Conservation (phyloP, 148 eudicot genomes). For the Rhododendron williamsianum region DNA sequence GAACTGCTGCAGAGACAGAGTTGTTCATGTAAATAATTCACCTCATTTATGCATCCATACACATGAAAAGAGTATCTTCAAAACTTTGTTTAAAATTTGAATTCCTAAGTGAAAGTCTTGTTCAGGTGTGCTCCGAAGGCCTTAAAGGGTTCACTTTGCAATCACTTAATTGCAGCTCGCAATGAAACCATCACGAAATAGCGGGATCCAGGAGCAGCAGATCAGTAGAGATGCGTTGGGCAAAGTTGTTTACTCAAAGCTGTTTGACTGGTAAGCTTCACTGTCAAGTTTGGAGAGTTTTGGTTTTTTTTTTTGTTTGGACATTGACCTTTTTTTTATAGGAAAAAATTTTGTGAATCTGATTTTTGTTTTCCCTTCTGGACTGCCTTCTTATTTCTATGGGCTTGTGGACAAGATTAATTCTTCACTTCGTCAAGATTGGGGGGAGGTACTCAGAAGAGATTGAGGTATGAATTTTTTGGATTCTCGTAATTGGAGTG, state of each 20-base stretch:
- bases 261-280: conserved; percentile 77
- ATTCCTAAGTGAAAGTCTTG: conserved; percentile 9
- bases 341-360: not conserved
- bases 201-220: conserved; percentile 76
- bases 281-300: too few relatives aligned
- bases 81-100: not conserved
- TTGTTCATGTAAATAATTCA: conserved; percentile 61
- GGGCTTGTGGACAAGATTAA: conserved; percentile 92
- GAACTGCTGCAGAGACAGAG: conserved; percentile 86
- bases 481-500: not conserved
- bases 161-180: conserved; percentile 83
- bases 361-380: not conserved
- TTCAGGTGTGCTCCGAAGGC: conserved; percentile 67
- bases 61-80: not conserved
- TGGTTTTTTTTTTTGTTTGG: not conserved
- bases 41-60: conserved; percentile 3
- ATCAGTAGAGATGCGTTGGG: conserved; percentile 89
- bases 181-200: conserved; percentile 84
- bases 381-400: conserved; percentile 16
- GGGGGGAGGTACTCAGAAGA: conserved; percentile 63
- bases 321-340: not conserved
- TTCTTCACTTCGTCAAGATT: conserved; percentile 81
- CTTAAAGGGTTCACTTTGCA: conserved; percentile 80
- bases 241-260: conserved; percentile 77
- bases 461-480: conserved; percentile 53